Conservation (phyloP, 1,284 basidiomycete species). For the Malassezia brasiliensis region DNA sequence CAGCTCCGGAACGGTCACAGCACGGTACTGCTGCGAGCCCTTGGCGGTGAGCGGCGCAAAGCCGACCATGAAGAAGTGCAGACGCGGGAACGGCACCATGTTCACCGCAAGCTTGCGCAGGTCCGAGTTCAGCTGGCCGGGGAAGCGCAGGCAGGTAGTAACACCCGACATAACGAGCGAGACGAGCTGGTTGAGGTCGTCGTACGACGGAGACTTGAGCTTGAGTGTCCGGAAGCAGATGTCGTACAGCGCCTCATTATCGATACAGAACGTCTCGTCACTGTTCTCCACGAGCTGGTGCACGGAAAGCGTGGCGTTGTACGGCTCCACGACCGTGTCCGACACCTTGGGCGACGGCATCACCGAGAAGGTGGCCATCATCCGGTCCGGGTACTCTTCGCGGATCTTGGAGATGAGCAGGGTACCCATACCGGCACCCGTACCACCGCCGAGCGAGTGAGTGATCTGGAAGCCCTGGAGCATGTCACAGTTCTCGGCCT, state of each 20-base stretch:
- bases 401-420: slow-evolving; percentile 58
- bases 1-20: slow-evolving; percentile 87
- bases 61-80: slow-evolving; percentile 98
- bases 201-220: slow-evolving; percentile 83
- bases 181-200: slow-evolving; percentile 92
- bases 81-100: slow-evolving; percentile 93
- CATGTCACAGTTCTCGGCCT: slow-evolving; percentile 56
- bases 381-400: slow-evolving; percentile 58
- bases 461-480: slow-evolving; percentile 58
- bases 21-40: slow-evolving; percentile 80
- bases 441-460: slow-evolving; percentile 59
- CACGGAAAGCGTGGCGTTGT: slow-evolving; percentile 58
- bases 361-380: slow-evolving; percentile 60
- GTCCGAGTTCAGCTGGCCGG: slow-evolving; percentile 96
- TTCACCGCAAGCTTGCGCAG: slow-evolving; percentile 93
- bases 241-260: slow-evolving; percentile 87
- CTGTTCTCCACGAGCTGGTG: slow-evolving; percentile 60
- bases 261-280: slow-evolving; percentile 61
- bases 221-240: slow-evolving; percentile 96
- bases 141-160: slow-evolving; percentile 88
- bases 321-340: slow-evolving; percentile 58
- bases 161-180: slow-evolving; percentile 97
- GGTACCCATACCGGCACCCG: slow-evolving; percentile 59
- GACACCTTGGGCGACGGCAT: slow-evolving; percentile 58
- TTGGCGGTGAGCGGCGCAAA: slow-evolving; percentile 89